A percentile compares a stretch with the other conserved stretches of the same genome.
phyloP scores from a whole-genome alignment of 225 moss, liverwort and hornwort species.

The Anthoceros angustus region DNA sequence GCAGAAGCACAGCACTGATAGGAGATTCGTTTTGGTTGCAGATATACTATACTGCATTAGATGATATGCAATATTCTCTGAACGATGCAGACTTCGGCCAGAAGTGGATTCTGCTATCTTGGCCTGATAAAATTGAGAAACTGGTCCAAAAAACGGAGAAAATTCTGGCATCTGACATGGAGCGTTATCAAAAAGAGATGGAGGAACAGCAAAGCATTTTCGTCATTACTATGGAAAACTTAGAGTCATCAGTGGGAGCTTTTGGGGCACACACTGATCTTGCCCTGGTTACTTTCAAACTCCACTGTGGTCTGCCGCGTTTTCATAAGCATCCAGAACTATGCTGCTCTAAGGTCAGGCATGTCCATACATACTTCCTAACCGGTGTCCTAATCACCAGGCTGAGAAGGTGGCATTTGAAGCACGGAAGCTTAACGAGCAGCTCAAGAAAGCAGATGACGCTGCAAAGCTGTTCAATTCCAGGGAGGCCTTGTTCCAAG shows the following conservation, averaged over 20 bases:
- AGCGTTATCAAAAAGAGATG: slow-evolving; percentile 80
- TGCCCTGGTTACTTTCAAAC: slow-evolving; percentile 23
- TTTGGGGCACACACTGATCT: slow-evolving; percentile 41
- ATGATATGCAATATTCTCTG: slow-evolving; percentile 46
- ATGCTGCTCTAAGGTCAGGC: not conserved
- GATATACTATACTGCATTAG: slow-evolving; percentile 55
- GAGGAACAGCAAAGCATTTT: slow-evolving; percentile 79
- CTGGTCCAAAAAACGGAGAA: slow-evolving; percentile 71
- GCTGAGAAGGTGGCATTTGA: slow-evolving; percentile 41
- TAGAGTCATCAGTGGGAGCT: slow-evolving; percentile 39
- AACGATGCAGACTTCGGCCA: slow-evolving; percentile 49
- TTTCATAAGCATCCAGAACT: not conserved
- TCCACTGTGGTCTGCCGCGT: not conserved
- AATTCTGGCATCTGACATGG: slow-evolving; percentile 44
- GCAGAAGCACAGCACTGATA: too few species aligned
- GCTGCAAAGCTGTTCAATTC: slow-evolving; percentile 54
- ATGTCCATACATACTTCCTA: not conserved
- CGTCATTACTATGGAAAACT: slow-evolving; percentile 61
- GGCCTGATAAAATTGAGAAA: slow-evolving; percentile 66
- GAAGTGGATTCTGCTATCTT: slow-evolving; percentile 60
- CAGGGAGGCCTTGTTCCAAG: slow-evolving; percentile 52
- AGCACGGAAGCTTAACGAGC: slow-evolving; percentile 34
- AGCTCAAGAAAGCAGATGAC: slow-evolving; percentile 37
- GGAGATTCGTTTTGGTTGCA: slow-evolving; percentile 9
- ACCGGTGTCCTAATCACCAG: slow-evolving; percentile 13